Conservation (phyloP, 2,329 filamentous ascomycete genomes). For the Curvularia spicifera region DNA sequence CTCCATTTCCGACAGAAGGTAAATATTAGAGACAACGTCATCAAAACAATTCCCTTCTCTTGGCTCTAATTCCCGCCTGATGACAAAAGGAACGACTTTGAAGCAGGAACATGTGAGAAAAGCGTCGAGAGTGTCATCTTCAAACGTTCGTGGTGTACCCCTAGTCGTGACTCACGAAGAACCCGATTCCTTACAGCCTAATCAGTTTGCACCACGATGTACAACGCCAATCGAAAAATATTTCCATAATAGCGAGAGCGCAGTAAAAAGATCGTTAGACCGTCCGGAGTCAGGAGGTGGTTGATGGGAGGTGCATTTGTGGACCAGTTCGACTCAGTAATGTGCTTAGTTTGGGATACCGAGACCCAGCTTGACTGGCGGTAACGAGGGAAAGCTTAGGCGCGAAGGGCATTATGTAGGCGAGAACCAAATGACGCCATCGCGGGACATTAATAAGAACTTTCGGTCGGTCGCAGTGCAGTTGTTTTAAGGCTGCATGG, state of each 20-base stretch:
- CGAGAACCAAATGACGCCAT: slow-evolving; percentile 7
- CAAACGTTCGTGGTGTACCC: slow-evolving; percentile 23
- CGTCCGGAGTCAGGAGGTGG: slow-evolving; percentile 14
- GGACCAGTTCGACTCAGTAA: slow-evolving; percentile 19
- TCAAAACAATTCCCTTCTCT: neutral
- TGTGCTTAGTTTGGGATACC: slow-evolving; percentile 23
- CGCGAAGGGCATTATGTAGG: slow-evolving; percentile 1
- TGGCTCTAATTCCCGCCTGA: too few species aligned
- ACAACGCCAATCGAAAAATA: slow-evolving; percentile 1
- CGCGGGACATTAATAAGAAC: neutral
- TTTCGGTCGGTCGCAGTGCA: slow-evolving; percentile 12
- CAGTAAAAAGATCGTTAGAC: slow-evolving; percentile 13
- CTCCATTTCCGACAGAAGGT: slow-evolving; percentile 12
- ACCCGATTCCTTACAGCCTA: slow-evolving; percentile 26
- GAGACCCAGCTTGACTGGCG: slow-evolving; percentile 25
- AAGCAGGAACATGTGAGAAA: slow-evolving; percentile 33
- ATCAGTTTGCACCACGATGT: neutral
- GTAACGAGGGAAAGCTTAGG: slow-evolving; percentile 14
- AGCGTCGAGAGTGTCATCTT: slow-evolving; percentile 16
- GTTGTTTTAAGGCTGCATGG: slow-evolving; percentile 17
- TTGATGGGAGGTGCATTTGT: slow-evolving; percentile 1
- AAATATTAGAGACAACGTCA: too few species aligned
- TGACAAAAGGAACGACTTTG: slow-evolving; percentile 23
- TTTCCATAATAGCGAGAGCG: slow-evolving; percentile 11
- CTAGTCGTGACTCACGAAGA: slow-evolving; percentile 32